These are phyloP conservation scores for Lagerstroemia speciosa DNA, from an alignment of 345 rosid species.

Conservation along the genomic window DNA sequence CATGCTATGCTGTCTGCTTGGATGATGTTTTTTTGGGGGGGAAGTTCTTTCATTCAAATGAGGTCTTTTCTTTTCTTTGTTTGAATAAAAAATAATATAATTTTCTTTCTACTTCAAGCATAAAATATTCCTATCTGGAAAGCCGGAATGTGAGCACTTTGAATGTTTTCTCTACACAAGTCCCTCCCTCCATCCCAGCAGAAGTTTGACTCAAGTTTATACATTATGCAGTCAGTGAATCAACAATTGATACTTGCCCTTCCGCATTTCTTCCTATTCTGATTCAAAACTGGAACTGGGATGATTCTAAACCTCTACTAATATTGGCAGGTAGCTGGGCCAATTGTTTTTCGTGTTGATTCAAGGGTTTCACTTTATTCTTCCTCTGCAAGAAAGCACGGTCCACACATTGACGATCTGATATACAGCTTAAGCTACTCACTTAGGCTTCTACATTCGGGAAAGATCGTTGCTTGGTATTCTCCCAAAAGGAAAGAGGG, in stretches of 20 bases:
- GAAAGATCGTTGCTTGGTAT: conserved; percentile 84
- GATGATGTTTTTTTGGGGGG: background rate
- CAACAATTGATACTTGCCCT: background rate
- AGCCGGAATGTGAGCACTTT: too few relatives aligned
- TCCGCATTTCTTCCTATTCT: background rate
- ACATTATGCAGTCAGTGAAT: background rate
- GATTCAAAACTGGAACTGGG: background rate
- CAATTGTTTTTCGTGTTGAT: conserved; percentile 55
- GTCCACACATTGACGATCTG: conserved; percentile 47
- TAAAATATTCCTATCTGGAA: too few relatives aligned
- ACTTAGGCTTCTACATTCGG: conserved; percentile 54
- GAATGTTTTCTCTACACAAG: background rate
- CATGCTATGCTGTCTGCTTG: background rate
- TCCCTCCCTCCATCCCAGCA: background rate
- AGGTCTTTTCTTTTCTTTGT: background rate
- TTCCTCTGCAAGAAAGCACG: conserved; percentile 24
- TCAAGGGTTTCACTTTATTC: conserved; percentile 43
- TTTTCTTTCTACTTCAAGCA: too few relatives aligned
- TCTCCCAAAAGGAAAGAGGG: conserved; percentile 84
- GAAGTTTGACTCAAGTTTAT: background rate
- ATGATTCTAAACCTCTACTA: background rate
- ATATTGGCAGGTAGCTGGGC: conserved; percentile 58
- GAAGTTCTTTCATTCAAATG: background rate
- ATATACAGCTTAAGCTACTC: conserved; percentile 63
- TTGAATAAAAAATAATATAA: background rate